These are phyloP conservation scores for Lanmaoa pseudosensibilis DNA, from an alignment of 768 basidiomycete genomes.

Conservation along the genomic window DNA sequence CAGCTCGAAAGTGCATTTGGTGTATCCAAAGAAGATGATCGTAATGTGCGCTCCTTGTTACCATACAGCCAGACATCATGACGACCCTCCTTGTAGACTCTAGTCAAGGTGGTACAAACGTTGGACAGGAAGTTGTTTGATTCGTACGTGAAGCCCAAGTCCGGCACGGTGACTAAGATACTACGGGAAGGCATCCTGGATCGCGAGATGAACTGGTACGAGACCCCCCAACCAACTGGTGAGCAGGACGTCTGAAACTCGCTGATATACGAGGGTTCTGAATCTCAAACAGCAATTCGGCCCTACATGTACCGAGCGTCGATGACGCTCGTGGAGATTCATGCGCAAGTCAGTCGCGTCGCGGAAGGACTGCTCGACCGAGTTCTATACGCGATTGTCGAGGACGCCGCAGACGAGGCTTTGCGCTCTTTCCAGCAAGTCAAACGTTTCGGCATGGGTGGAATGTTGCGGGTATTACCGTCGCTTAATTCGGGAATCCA, in stretches of 20 bases:
- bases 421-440: conserved; percentile 86
- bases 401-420: conserved; percentile 81
- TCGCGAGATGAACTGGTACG: conserved; percentile 87
- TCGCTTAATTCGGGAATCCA: neutral
- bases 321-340: conserved; percentile 86
- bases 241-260: conserved; percentile 17
- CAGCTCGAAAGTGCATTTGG: conserved; percentile 80
- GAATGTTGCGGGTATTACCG: conserved; percentile 80
- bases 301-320: conserved; percentile 91
- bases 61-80: neutral
- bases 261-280: neutral
- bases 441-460: conserved; percentile 93
- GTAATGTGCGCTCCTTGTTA: conserved; percentile 47
- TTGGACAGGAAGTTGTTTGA: conserved; percentile 90
- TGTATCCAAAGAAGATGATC: conserved; percentile 68
- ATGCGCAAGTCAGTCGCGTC: conserved; percentile 83
- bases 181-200: conserved; percentile 80
- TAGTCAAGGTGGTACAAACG: conserved; percentile 76
- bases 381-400: conserved; percentile 76
- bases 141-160: conserved; percentile 81
- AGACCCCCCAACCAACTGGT: conserved; percentile 92
- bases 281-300: conserved; percentile 69
- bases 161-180: conserved; percentile 62
- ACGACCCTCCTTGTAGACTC: conserved; percentile 44
- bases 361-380: conserved; percentile 81